Evolutionary conservation across 208 protist genomes (phyloP).

Genomic region (Kentomonas sorsogonicus): DNA sequence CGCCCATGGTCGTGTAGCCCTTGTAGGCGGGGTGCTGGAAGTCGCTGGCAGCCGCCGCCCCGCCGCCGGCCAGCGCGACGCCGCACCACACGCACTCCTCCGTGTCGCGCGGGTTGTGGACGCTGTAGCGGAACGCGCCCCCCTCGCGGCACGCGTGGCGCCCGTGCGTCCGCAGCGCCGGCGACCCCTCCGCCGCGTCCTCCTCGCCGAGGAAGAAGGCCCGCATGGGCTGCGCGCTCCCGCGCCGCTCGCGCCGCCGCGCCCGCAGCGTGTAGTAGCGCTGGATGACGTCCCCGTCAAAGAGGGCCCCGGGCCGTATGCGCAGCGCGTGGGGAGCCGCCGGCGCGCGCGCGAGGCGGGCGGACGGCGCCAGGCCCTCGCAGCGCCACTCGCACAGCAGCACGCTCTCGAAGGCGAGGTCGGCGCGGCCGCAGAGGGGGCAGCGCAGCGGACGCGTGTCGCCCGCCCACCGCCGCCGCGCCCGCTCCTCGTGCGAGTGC

Average conservation of each 20-base stretch:
- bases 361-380: constrained; percentile 45
- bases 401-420: constrained; percentile 34
- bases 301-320: too few relatives aligned
- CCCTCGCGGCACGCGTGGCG: constrained; percentile 53
- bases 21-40: constrained; percentile 22
- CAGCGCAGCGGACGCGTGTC: constrained; percentile 20
- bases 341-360: constrained; percentile 20
- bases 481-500: neutral
- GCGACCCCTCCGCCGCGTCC: neutral
- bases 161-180: neutral
- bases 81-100: constrained; percentile 68
- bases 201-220: constrained; percentile 40
- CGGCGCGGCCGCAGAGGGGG: constrained; percentile 53
- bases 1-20: constrained; percentile 13
- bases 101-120: constrained; percentile 60
- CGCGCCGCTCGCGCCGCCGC: constrained; percentile 33
- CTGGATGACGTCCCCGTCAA: constrained; percentile 52
- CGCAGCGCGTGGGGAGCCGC: too few relatives aligned
- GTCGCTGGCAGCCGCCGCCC: too few relatives aligned
- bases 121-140: constrained; percentile 50
- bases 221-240: constrained; percentile 32
- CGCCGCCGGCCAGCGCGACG: constrained; percentile 30
- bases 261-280: constrained; percentile 68
- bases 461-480: neutral
- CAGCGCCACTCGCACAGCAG: constrained; percentile 74